These are phyloP conservation scores for Pezicula neosporulosa DNA, from an alignment of 2,329 filamentous ascomycete species.

Conservation along the genomic window DNA sequence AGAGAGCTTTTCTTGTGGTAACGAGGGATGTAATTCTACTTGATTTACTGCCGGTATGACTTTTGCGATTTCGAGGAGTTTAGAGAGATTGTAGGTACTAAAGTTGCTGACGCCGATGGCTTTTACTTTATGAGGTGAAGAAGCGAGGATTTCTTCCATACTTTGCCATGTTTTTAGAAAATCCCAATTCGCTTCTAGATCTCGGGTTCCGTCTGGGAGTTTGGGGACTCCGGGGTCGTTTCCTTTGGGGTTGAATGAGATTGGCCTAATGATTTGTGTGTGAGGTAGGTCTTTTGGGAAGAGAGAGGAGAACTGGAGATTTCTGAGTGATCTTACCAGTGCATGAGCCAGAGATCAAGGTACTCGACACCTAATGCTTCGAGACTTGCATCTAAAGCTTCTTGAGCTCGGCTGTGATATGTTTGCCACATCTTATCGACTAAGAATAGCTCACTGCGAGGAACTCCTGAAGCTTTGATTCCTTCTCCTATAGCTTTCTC, in stretches of 20 bases:
- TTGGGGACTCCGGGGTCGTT: conserved; percentile 72
- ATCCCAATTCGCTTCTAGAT: conserved; percentile 28
- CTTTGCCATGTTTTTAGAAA: conserved; percentile 72
- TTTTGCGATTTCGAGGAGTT: conserved; percentile 32
- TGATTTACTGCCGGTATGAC: conserved; percentile 53
- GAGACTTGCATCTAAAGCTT: conserved; percentile 64
- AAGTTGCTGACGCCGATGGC: conserved; percentile 40
- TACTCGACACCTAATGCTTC: conserved; percentile 43
- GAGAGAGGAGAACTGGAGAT: too few relatives aligned
- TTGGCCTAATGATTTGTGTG: too few relatives aligned
- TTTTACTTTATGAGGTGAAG: conserved; percentile 44
- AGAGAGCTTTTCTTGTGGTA: conserved; percentile 47
- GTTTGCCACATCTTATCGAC: conserved; percentile 37
- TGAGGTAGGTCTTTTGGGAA: too few relatives aligned
- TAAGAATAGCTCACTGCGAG: conserved; percentile 32
- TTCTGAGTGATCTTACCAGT: too few relatives aligned
- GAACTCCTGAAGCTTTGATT: conserved; percentile 25
- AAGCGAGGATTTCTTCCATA: conserved; percentile 61
- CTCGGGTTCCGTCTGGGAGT: conserved; percentile 54
- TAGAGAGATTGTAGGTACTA: conserved; percentile 25
- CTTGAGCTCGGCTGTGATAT: conserved; percentile 33
- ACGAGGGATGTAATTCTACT: conserved; percentile 54
- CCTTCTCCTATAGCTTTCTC: conserved; percentile 39
- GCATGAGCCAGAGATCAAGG: conserved; percentile 48
- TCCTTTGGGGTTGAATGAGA: conserved; percentile 32